phyloP scores from a whole-genome alignment of 2,329 filamentous ascomycete genomes.

The Diaporthe citri region DNA sequence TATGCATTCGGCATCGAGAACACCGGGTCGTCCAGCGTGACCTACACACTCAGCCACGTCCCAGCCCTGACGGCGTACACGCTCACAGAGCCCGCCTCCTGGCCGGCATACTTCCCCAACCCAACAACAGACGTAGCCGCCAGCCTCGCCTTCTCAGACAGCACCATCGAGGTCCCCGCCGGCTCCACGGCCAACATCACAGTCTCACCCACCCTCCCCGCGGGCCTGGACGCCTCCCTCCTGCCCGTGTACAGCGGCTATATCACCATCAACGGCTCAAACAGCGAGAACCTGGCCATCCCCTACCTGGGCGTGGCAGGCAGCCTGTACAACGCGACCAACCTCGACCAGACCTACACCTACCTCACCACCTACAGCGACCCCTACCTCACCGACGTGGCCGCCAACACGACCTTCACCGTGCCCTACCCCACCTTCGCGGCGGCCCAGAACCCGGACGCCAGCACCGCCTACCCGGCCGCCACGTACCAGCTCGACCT shows the following conservation, averaged over 20 bases:
- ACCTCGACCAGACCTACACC: conserved; percentile 38
- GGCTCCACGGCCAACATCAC: conserved; percentile 45
- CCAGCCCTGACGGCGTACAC: conserved; percentile 54
- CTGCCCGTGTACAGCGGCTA: conserved; percentile 60
- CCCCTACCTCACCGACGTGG: conserved; percentile 22
- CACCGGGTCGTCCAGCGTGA: conserved; percentile 50
- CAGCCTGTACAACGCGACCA: conserved; percentile 44
- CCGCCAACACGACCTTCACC: conserved; percentile 45
- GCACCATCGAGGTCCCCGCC: conserved; percentile 47
- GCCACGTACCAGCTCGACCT: conserved; percentile 33
- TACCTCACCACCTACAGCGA: conserved; percentile 39
- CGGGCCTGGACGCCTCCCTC: conserved; percentile 41
- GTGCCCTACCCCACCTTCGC: conserved; percentile 42
- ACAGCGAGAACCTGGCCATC: conserved; percentile 52
- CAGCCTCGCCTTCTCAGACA: conserved; percentile 40
- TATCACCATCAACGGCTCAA: conserved; percentile 55
- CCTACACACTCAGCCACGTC: conserved; percentile 53
- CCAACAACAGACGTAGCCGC: conserved; percentile 39
- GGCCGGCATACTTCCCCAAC: conserved; percentile 32
- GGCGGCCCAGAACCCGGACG: not conserved
- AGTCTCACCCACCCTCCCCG: conserved; percentile 45
- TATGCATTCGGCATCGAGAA: conserved; percentile 56
- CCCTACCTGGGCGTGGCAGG: conserved; percentile 57
- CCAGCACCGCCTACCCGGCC: conserved; percentile 22
- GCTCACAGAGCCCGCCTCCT: conserved; percentile 21